These are phyloP conservation scores for Coemansia sp. DNA, from an alignment of 192 early-diverging fungal species.

Conservation along the genomic window DNA sequence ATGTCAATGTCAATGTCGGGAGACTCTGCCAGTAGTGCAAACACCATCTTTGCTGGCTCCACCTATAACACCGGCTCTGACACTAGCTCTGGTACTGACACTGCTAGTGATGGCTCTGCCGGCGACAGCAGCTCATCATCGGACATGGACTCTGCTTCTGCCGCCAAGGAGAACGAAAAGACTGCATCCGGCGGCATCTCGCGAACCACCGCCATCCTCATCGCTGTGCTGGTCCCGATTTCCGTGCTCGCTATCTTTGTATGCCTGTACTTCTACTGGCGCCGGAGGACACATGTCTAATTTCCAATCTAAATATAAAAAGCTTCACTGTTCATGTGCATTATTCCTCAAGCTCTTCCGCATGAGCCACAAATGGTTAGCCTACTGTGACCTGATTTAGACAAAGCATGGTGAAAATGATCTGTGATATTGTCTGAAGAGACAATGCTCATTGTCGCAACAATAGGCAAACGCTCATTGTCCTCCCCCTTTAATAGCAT, in stretches of 20 bases:
- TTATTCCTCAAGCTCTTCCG: too few species aligned
- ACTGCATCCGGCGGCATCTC: constrained; percentile 23
- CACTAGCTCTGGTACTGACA: neutral
- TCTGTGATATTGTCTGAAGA: too few species aligned
- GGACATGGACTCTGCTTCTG: neutral
- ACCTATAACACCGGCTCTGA: neutral
- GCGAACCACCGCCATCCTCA: constrained; percentile 24
- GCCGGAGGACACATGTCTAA: constrained; percentile 8
- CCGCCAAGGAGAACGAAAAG: constrained; percentile 3
- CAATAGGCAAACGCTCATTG: too few species aligned
- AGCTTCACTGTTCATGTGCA: too few species aligned
- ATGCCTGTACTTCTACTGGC: constrained; percentile 33
- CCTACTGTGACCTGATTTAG: too few species aligned
- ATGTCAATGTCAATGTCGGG: too few species aligned
- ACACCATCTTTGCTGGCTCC: neutral
- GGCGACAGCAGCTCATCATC: neutral
- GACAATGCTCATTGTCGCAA: too few species aligned
- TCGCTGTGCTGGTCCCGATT: constrained; percentile 27
- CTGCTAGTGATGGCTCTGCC: neutral
- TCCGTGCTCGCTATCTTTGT: constrained; percentile 24
- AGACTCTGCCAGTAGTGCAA: neutral
- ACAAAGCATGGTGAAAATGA: too few species aligned
- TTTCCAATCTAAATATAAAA: neutral
- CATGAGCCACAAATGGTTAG: too few species aligned
- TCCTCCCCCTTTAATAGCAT: neutral